phyloP scores from a whole-genome alignment of 345 rosid species.

The Citrus cavaleriei region DNA sequence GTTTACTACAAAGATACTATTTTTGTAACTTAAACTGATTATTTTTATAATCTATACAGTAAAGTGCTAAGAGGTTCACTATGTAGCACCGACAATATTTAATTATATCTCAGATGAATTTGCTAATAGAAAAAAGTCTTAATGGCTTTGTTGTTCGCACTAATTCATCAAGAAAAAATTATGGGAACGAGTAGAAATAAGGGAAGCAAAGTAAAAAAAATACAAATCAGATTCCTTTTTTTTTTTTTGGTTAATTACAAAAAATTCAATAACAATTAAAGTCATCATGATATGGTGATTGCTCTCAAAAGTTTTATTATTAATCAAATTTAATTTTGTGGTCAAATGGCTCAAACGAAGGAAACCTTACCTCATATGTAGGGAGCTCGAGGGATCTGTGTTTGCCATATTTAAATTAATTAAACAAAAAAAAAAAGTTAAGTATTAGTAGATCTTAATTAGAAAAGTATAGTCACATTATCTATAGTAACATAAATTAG shows the following conservation, averaged over 20 bases:
- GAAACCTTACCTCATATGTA: not conserved
- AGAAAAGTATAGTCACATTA: not conserved
- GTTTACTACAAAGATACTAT: no score
- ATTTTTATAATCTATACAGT: no score
- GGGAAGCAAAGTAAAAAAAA: not conserved
- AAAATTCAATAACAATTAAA: not conserved
- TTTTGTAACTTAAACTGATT: no score
- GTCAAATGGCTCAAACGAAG: not conserved
- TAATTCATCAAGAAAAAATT: not conserved
- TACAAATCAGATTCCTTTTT: not conserved
- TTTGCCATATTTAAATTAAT: no score
- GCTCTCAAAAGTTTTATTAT: not conserved
- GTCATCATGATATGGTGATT: not conserved
- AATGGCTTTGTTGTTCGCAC: not conserved
- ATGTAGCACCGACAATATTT: not conserved
- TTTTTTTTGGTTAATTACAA: conserved; percentile 19
- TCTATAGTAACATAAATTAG: not conserved
- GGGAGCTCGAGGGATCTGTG: not conserved
- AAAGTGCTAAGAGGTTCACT: no score
- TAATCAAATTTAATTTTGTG: not conserved
- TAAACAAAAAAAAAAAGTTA: no score
- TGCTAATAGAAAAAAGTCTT: not conserved
- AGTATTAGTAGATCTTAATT: not conserved
- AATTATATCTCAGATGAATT: no score
- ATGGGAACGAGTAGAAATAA: not conserved